These are phyloP conservation scores for Cytospora paraplurivora DNA, from an alignment of 2,329 filamentous ascomycete genomes.

Conservation along the genomic window DNA sequence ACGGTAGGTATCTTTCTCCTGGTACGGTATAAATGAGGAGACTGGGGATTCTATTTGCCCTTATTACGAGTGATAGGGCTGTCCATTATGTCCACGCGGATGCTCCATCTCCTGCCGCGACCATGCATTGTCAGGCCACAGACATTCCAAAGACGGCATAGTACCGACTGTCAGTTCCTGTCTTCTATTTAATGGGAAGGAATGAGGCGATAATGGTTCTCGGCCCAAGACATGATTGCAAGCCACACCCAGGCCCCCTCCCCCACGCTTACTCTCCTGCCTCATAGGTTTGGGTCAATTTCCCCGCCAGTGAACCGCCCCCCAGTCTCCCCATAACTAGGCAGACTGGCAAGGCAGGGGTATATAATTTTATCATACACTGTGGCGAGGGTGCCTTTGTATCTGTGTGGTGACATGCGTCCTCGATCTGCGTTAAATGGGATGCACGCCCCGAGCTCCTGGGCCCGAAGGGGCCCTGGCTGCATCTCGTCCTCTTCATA, in stretches of 20 bases:
- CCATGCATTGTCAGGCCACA: too few species aligned
- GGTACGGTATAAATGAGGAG: neutral
- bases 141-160: too few species aligned
- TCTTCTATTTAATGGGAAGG: neutral
- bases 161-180: too few species aligned
- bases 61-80: neutral
- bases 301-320: neutral
- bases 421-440: conserved; percentile 18
- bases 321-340: neutral
- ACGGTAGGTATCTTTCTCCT: neutral
- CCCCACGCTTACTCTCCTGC: too few species aligned
- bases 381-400: neutral
- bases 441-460: conserved; percentile 20
- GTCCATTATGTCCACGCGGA: too few species aligned
- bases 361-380: neutral
- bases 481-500: conserved; percentile 7
- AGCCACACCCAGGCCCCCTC: too few species aligned
- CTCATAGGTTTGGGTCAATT: too few species aligned
- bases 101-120: too few species aligned
- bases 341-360: conserved; percentile 1
- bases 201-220: conserved; percentile 1
- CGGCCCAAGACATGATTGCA: neutral
- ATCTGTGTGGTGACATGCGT: conserved; percentile 1
- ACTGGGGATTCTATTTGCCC: neutral
- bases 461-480: neutral